These are phyloP conservation scores for Zymoseptoria ardabiliae DNA, from an alignment of 2,329 filamentous ascomycete species.

Conservation along the genomic window DNA sequence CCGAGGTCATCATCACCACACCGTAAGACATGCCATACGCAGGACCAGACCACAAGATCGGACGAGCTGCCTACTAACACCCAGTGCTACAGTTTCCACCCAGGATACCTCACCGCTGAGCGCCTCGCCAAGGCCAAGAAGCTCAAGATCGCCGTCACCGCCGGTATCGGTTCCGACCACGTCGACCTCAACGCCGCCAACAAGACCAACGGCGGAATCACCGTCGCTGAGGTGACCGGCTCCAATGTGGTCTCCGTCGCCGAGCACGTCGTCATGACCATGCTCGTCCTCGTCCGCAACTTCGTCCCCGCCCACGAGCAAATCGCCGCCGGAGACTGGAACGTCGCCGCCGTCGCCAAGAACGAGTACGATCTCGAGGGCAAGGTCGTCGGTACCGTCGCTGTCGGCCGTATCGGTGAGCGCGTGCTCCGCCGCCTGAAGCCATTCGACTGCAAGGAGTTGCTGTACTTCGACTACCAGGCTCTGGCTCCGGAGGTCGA, in stretches of 20 bases:
- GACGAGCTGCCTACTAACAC: too few relatives aligned
- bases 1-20: constrained; percentile 98
- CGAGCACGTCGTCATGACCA: constrained; percentile 99
- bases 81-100: constrained; percentile 67
- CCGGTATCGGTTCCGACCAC: constrained; percentile 97
- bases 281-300: constrained; percentile 91
- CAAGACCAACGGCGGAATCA: constrained; percentile 96
- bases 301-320: constrained; percentile 96
- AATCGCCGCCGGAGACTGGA: constrained; percentile 82
- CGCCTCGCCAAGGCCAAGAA: constrained; percentile 98
- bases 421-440: constrained; percentile 93
- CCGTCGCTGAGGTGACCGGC: constrained; percentile 94
- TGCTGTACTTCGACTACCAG: constrained; percentile 99
- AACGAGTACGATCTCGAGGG: constrained; percentile 95
- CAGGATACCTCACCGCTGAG: constrained; percentile 93
- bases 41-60: neutral
- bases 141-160: constrained; percentile 92
- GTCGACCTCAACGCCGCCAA: constrained; percentile 95
- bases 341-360: constrained; percentile 93
- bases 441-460: constrained; percentile 98
- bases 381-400: constrained; percentile 97
- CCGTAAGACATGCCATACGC: constrained; percentile 52
- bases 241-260: constrained; percentile 98
- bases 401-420: constrained; percentile 95
- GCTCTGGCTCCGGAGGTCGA: constrained; percentile 76